These are phyloP conservation scores for Vitis riparia DNA, from an alignment of 164 flowering plant genomes.

Conservation along the genomic window DNA sequence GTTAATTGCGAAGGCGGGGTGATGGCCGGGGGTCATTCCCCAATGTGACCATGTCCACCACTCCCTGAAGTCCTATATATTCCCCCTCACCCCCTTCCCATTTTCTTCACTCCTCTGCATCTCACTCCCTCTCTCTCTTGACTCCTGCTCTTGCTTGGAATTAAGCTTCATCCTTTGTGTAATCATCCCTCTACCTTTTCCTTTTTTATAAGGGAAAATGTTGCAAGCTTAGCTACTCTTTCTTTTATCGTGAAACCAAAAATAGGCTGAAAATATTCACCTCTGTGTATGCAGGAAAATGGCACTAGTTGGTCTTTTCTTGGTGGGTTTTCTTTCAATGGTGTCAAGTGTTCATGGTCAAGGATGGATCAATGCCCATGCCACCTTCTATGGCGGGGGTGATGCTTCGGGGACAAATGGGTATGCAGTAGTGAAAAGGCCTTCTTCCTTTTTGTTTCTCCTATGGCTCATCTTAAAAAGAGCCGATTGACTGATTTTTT, in stretches of 20 bases:
- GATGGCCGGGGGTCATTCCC: too few species aligned
- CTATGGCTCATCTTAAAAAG: neutral
- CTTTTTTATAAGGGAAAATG: neutral
- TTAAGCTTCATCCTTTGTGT: neutral
- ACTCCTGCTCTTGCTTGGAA: neutral
- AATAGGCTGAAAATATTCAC: too few species aligned
- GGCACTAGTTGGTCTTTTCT: neutral
- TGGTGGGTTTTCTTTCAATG: constrained; percentile 2
- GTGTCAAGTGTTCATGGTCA: neutral
- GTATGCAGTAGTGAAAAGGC: constrained; percentile 25
- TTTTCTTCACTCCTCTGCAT: constrained; percentile 11
- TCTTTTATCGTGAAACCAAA: neutral
- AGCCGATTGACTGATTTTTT: neutral
- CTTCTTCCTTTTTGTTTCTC: too few species aligned
- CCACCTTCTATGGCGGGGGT: constrained; percentile 11
- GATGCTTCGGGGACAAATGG: constrained; percentile 87
- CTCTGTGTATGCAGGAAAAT: neutral
- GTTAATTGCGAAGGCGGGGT: too few species aligned
- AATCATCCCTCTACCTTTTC: neutral
- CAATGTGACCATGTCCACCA: too few species aligned
- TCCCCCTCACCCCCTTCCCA: constrained; percentile 18
- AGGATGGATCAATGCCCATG: neutral
- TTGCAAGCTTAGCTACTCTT: neutral
- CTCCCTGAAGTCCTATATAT: constrained; percentile 35
- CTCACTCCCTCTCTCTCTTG: neutral